Base-by-base conservation (phyloP, 169 alveolate species). In the Plasmodium coatneyi region DNA sequence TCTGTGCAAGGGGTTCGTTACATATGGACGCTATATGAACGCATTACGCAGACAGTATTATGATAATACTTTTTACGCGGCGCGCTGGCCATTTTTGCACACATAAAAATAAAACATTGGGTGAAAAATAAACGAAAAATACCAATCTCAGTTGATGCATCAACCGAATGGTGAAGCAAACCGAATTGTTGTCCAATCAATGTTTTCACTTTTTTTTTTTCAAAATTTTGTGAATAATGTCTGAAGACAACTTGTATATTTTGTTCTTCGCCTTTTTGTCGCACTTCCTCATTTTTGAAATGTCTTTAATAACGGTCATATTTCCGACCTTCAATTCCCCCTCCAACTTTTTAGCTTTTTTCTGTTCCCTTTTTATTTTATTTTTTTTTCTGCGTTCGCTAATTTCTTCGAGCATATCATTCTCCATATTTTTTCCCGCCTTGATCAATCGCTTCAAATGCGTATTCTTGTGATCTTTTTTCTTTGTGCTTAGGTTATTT, bases 381-480 rank as follows among this genome's bases (percentile, higher is more conserved):
- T 91, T 91, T 71, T 91, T 81, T 91, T 91, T 91, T 81, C 95
- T 91, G 76, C 95, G 81, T 71, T 91, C 83, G 30, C 92, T 91
- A 70, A 91, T 91, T 80, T 91, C 95, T 5, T 91, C 81, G 46
- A 91, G 60, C 95, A 91, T 80, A 60, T 91, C 43, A 30, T 91
- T 66, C 76, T 81, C 95, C 76, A 91, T 19, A 5, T 30, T 60
- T 28, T 34, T 91, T 71, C 95, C 95, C 39, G 84, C 91, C 80
- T 81, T 32, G 34, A 81, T 70, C 46, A 71, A 30, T 91, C 82
- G 14, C 46, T 34, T 91, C 43, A 91, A 82, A 43, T 46, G 60
- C 16, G 36, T 43, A 30, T 34, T 81, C 49, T 91, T 54, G 25
- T 43, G 56, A 70, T 91, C 80, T 19, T 46, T 89, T 39, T 89